Percentiles rank a stretch among this genome's conserved stretches.
phyloP scores from a whole-genome alignment of 192 early-diverging fungal genomes.

The Gaertneriomyces sp. region DNA sequence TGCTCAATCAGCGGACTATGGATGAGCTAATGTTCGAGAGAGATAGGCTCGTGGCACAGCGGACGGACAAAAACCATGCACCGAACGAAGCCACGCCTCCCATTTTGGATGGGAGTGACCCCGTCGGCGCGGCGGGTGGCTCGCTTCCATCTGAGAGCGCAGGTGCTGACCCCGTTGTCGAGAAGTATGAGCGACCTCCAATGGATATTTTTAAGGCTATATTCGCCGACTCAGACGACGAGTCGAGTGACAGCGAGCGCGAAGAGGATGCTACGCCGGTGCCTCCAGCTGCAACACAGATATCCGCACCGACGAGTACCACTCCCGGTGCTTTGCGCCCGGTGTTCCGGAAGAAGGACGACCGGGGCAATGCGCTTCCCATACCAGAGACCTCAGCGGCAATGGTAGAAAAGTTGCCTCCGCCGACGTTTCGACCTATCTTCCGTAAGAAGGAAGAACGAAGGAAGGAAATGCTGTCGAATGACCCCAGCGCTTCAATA shows the following conservation, averaged over 20 bases:
- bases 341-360: constrained; percentile 25
- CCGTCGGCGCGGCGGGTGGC: background rate
- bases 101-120: background rate
- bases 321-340: constrained; percentile 22
- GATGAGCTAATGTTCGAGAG: constrained; percentile 34
- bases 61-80: background rate
- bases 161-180: background rate
- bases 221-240: constrained; percentile 65
- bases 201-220: constrained; percentile 88
- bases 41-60: constrained; percentile 26
- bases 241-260: constrained; percentile 41
- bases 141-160: background rate
- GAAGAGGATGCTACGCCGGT: background rate
- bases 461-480: background rate
- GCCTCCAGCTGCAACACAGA: background rate
- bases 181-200: constrained; percentile 54
- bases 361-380: constrained; percentile 18
- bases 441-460: constrained; percentile 29
- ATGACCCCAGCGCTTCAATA: background rate
- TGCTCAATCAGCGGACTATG: constrained; percentile 41
- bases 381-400: background rate
- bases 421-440: constrained; percentile 34
- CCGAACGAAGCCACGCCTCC: background rate
- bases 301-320: background rate
- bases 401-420: constrained; percentile 19